These are phyloP conservation scores for Botrytis fragariae DNA, from an alignment of 2,329 filamentous ascomycete genomes.

Conservation along the genomic window DNA sequence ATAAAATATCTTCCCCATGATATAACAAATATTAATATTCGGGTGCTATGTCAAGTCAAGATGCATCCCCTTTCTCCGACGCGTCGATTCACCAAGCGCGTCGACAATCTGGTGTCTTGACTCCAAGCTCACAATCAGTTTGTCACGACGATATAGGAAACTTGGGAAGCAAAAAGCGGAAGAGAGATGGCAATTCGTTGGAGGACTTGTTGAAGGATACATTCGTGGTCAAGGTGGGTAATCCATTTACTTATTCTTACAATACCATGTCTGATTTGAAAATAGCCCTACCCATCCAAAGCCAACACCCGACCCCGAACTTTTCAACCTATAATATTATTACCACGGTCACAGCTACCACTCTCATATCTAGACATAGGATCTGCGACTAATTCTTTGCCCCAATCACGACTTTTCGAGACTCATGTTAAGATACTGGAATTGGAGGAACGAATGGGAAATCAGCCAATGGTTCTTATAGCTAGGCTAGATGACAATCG, in stretches of 20 bases:
- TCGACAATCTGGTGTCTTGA: conserved; percentile 33
- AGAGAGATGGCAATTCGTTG: conserved; percentile 37
- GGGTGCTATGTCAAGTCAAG: conserved; percentile 38
- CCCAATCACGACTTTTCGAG: conserved; percentile 56
- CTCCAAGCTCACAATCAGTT: conserved; percentile 34
- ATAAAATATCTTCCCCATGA: conserved; percentile 32
- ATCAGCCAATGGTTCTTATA: conserved; percentile 56
- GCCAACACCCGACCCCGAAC: conserved; percentile 52
- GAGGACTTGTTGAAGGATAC: conserved; percentile 38
- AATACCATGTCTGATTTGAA: conserved; percentile 22
- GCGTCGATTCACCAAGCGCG: conserved; percentile 34
- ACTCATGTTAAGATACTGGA: conserved; percentile 63
- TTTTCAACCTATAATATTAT: conserved; percentile 59
- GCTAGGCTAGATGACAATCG: conserved; percentile 56
- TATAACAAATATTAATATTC: conserved; percentile 33
- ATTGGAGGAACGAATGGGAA: conserved; percentile 58
- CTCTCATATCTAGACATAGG: conserved; percentile 61
- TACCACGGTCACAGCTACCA: conserved; percentile 58
- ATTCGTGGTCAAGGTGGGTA: conserved; percentile 39
- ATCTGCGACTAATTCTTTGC: conserved; percentile 49
- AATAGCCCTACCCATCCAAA: conserved; percentile 55
- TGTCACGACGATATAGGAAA: conserved; percentile 26
- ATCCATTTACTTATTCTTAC: conserved; percentile 1
- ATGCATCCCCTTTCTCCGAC: conserved; percentile 32
- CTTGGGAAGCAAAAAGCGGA: conserved; percentile 37